Conservation (phyloP, 2,329 filamentous ascomycete species). For the Neonectria sp. region DNA sequence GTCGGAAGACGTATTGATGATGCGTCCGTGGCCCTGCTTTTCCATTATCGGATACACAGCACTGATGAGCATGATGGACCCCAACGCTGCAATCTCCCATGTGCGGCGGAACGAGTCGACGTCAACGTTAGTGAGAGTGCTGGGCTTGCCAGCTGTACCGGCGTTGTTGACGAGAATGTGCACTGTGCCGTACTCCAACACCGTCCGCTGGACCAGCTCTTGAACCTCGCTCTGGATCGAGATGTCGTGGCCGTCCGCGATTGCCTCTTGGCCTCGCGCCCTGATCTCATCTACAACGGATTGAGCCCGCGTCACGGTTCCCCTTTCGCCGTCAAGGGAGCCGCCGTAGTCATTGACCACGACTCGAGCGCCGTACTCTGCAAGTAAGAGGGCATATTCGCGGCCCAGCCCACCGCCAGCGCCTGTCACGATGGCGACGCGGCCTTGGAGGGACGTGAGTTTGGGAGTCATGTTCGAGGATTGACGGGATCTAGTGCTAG, state of each 20-base stretch:
- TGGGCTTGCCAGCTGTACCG: constrained; percentile 25
- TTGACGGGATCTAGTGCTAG: no score
- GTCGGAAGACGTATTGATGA: constrained; percentile 33
- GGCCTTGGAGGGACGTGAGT: constrained; percentile 10
- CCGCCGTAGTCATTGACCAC: constrained; percentile 38
- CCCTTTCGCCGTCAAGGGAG: constrained; percentile 22
- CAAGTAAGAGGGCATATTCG: constrained; percentile 41
- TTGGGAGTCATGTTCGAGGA: not conserved
- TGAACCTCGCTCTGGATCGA: constrained; percentile 26
- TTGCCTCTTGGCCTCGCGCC: constrained; percentile 28
- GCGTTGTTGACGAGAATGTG: constrained; percentile 34
- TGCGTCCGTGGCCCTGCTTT: constrained; percentile 23
- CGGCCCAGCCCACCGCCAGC: constrained; percentile 44
- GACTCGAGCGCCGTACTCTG: constrained; percentile 32
- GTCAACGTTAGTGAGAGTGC: constrained; percentile 23
- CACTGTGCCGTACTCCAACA: constrained; percentile 8
- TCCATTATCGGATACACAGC: constrained; percentile 39
- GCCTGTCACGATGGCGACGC: constrained; percentile 23
- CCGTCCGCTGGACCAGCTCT: constrained; percentile 22
- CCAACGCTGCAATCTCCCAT: constrained; percentile 33
- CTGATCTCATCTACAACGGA: constrained; percentile 39
- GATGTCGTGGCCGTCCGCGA: constrained; percentile 37
- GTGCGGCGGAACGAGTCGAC: constrained; percentile 30
- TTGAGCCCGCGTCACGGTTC: constrained; percentile 27
- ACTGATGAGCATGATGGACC: constrained; percentile 31